These are phyloP conservation scores for Alternaria sp. DNA, from an alignment of 2,329 filamentous ascomycete genomes.

Conservation along the genomic window DNA sequence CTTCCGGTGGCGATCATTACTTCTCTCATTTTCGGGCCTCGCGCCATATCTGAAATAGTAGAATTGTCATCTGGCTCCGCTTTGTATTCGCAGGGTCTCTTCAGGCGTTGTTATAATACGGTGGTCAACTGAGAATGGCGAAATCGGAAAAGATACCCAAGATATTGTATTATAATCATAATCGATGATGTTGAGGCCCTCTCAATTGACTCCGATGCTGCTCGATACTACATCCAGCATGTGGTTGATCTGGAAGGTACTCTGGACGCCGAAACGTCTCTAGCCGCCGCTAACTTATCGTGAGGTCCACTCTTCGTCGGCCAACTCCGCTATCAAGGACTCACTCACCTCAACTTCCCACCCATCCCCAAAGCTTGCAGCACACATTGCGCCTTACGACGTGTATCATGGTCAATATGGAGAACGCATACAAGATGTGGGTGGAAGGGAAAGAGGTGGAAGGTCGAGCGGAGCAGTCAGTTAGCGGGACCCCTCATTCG, in stretches of 20 bases:
- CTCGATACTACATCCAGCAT: neutral
- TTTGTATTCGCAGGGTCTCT: neutral
- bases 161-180: neutral
- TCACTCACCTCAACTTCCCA: conserved; percentile 2
- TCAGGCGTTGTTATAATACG: neutral
- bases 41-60: neutral
- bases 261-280: neutral
- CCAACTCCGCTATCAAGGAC: conserved; percentile 20
- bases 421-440: conserved; percentile 46
- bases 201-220: fast-evolving
- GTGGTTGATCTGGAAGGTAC: neutral
- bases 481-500: conserved; percentile 25
- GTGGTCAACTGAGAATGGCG: neutral
- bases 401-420: conserved; percentile 15
- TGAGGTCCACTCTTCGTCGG: conserved; percentile 25
- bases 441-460: conserved; percentile 50
- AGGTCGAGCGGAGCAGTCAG: conserved; percentile 58
- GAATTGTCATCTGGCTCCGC: neutral
- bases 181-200: neutral
- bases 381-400: neutral
- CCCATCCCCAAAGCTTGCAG: neutral
- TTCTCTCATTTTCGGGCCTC: neutral
- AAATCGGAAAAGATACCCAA: neutral
- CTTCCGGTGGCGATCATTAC: neutral
- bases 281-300: conserved; percentile 26